phyloP scores from a whole-genome alignment of 345 rosid genomes.

The Bruguiera gymnorhiza region DNA sequence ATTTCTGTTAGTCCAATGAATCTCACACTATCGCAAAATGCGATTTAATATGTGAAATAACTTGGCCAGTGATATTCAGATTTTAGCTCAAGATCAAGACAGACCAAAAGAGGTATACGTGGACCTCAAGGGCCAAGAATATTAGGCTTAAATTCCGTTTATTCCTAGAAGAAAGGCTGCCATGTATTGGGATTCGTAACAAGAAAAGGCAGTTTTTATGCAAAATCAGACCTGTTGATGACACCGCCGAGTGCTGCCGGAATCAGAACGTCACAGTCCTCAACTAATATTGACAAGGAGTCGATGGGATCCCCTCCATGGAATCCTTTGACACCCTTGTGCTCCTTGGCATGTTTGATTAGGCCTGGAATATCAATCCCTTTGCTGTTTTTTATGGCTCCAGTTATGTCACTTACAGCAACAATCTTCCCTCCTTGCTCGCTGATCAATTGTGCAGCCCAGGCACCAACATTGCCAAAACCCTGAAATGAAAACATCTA shows the following conservation, averaged over 20 bases:
- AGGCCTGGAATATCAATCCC: conserved; percentile 65
- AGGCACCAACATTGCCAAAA: conserved; percentile 95
- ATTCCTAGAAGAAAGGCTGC: not conserved
- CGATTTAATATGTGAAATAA: no score
- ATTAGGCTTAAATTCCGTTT: not conserved
- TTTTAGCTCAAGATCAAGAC: no score
- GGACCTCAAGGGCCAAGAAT: no score
- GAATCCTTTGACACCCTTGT: conserved; percentile 76
- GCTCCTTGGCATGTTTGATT: conserved; percentile 56
- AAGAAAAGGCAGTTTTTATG: not conserved
- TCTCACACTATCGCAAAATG: no score
- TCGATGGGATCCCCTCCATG: conserved; percentile 57
- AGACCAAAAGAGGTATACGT: no score
- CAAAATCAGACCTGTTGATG: conserved; percentile 59
- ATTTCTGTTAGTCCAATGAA: no score
- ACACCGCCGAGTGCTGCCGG: conserved; percentile 98
- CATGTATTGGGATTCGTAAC: not conserved
- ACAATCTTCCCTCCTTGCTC: conserved; percentile 79
- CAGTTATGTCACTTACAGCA: conserved; percentile 76
- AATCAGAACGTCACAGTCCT: conserved; percentile 82
- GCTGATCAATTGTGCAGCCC: conserved; percentile 83
- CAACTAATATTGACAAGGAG: conserved; percentile 55
- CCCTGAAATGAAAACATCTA: conserved; percentile 43
- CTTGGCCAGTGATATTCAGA: no score
- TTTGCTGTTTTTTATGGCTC: conserved; percentile 79